Base-by-base conservation (phyloP, 768 basidiomycete genomes). In the Favolaschia claudopus region DNA sequence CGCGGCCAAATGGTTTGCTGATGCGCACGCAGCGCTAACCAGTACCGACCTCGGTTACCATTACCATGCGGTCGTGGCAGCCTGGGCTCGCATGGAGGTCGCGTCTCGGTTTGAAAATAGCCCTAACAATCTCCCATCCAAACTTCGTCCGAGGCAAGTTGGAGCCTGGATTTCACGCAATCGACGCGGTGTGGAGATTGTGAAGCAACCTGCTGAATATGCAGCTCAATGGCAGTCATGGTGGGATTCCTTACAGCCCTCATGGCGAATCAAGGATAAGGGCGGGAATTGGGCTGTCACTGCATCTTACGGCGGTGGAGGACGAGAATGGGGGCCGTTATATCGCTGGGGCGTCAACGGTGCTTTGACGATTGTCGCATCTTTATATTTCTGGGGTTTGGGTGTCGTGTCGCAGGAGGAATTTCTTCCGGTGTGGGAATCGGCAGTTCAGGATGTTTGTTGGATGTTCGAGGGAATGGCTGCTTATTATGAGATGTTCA, bases 221-320 rank as follows among this genome's bases (percentile, higher is more conserved):
- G 39, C 46, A 7, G 15, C 0, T 2, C 12, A 24, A 4, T 55
- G 54, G 54, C 54, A 55, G 20, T 1, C 0, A n/a, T 55, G 54
- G 54, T 55, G 54, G 54, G 45, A 55, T 24, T 38, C 36, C 6
- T n/a, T 55, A 13, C 44, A 55, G 29, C 44, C 44, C 8, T 15
- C 4, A 8, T 55, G 54, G 54, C 32, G 54, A 4, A 25, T 3
- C 0, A 17, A 9, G 3, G 44, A 12, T 7, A 19, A 1, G 3
- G 44, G 47, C 5, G 54, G 44, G 9, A 17, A 1, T 7, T 55
- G 54, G 54, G 19, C 17, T 17, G 17, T 3, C 3, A 7, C 8
- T 7, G 34, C 5, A 2, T 34, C 2, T 6, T 55, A 55, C n/a
- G 36, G 54, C n/a, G n/a, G n/a, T n/a, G n/a, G n/a, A n/a, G n/a